Conservation (phyloP, 345 rosid species). For the Bretschneidera sinensis region DNA sequence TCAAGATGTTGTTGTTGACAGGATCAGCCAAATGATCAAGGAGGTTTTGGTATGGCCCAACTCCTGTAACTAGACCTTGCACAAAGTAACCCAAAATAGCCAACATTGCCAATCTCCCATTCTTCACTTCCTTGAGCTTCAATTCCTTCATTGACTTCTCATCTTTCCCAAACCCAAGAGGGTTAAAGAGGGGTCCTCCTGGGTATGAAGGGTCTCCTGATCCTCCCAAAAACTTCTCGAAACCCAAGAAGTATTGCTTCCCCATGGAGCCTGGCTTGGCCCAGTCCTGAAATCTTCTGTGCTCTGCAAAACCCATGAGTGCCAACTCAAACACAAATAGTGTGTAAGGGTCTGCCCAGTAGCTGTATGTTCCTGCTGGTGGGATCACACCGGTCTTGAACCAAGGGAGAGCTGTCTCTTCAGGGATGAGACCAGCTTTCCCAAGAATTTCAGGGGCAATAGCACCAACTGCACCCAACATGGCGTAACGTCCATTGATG, state of each 20-base stretch:
- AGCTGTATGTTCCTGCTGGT: slow-evolving; percentile 86
- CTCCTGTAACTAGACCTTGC: slow-evolving; percentile 83
- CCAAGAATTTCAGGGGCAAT: slow-evolving; percentile 93
- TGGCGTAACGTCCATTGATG: slow-evolving; percentile 79
- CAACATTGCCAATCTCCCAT: slow-evolving; percentile 88
- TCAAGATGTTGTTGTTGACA: slow-evolving; percentile 85
- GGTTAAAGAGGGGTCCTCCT: slow-evolving; percentile 93
- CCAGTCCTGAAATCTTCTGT: slow-evolving; percentile 95
- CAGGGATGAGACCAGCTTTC: slow-evolving; percentile 71
- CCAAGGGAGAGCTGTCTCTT: slow-evolving; percentile 93
- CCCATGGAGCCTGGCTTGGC: slow-evolving; percentile 85
- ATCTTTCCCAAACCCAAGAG: slow-evolving; percentile 85
- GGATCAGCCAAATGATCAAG: slow-evolving; percentile 95
- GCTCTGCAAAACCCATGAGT: slow-evolving; percentile 95
- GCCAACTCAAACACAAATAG: slow-evolving; percentile 93
- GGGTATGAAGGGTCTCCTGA: slow-evolving; percentile 88
- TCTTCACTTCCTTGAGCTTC: slow-evolving; percentile 96
- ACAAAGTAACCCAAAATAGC: slow-evolving; percentile 78
- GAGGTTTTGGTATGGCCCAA: slow-evolving; percentile 93
- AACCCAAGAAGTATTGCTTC: slow-evolving; percentile 83
- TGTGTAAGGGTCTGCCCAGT: slow-evolving; percentile 96
- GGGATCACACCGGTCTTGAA: slow-evolving; percentile 96
- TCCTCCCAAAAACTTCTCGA: slow-evolving; percentile 80
- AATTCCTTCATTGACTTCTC: slow-evolving; percentile 83
- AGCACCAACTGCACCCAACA: slow-evolving; percentile 80